Conservation (phyloP, 805 yeast genomes). For the Candida dendrica region DNA sequence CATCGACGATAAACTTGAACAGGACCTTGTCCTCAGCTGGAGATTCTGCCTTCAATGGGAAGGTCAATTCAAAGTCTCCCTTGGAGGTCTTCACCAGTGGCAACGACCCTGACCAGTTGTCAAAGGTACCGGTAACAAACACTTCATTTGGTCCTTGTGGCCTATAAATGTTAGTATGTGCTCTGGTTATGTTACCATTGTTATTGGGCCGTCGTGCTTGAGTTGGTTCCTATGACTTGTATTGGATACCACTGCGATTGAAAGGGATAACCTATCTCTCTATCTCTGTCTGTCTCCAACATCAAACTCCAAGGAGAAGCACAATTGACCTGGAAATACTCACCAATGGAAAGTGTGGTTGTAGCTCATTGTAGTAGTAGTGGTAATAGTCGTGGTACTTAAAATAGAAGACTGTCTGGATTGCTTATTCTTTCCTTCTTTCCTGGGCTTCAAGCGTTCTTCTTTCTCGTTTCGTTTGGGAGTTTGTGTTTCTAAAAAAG, state of each 20-base stretch:
- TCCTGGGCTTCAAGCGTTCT: too few species aligned
- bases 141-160: constrained; percentile 50
- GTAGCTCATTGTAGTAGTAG: constrained; percentile 4
- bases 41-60: constrained; percentile 40
- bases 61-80: constrained; percentile 53
- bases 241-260: too few species aligned
- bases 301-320: background rate
- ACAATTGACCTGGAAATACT: constrained; percentile 1
- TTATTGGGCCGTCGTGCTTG: too few species aligned
- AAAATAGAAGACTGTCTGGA: too few species aligned
- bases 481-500: too few species aligned
- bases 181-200: too few species aligned
- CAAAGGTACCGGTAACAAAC: constrained; percentile 64
- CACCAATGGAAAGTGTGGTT: constrained; percentile 11
- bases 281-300: too few species aligned
- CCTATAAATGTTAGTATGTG: constrained; percentile 17
- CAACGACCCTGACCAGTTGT: constrained; percentile 55
- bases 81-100: constrained; percentile 53
- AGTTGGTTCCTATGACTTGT: too few species aligned
- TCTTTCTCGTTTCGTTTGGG: too few species aligned
- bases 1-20: constrained; percentile 63
- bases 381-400: too few species aligned
- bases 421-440: too few species aligned
- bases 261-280: too few species aligned
- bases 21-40: constrained; percentile 29